Evolutionary conservation across 1,284 basidiomycete species (phyloP).

Genomic region (Cutaneotrichosporon arboriforme): DNA sequence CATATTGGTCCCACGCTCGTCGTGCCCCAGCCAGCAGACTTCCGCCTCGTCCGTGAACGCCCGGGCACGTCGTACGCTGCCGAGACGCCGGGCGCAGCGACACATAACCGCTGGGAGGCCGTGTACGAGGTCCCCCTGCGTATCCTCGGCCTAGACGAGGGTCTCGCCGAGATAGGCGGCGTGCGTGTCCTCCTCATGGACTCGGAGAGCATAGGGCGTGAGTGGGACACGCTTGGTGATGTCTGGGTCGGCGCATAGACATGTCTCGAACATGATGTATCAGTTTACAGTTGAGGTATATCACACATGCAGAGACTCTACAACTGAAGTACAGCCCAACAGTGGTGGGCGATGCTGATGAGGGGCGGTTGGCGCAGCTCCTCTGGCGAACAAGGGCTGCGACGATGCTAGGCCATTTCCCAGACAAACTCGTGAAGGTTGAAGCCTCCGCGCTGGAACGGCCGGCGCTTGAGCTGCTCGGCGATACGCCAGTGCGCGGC

Average conservation of each 20-base stretch:
- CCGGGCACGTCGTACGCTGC: constrained; percentile 28
- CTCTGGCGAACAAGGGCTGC: too few species aligned
- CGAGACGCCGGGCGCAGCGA: constrained; percentile 15
- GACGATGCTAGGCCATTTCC: constrained; percentile 10
- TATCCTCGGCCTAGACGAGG: constrained; percentile 31
- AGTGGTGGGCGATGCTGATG: not conserved
- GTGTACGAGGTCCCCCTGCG: constrained; percentile 20
- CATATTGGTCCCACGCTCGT: constrained; percentile 27
- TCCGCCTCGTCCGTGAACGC: constrained; percentile 21
- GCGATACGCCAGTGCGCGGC: constrained; percentile 16
- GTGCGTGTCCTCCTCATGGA: constrained; percentile 29
- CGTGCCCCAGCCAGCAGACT: constrained; percentile 9
- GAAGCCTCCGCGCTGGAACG: constrained; percentile 18
- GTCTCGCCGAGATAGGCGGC: constrained; percentile 35
- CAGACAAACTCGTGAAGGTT: constrained; percentile 19
- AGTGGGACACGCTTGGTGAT: constrained; percentile 28
- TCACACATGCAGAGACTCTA: constrained; percentile 4
- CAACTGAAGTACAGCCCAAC: not conserved
- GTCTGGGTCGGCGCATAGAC: constrained; percentile 11
- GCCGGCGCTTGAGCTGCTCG: constrained; percentile 19
- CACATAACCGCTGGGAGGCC: constrained; percentile 28
- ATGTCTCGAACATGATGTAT: too few species aligned
- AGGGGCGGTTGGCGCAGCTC: not conserved
- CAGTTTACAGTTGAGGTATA: not conserved
- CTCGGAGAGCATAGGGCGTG: constrained; percentile 15